These are phyloP conservation scores for Aphanocladium album DNA, from an alignment of 2,329 filamentous ascomycete species.

Conservation along the genomic window DNA sequence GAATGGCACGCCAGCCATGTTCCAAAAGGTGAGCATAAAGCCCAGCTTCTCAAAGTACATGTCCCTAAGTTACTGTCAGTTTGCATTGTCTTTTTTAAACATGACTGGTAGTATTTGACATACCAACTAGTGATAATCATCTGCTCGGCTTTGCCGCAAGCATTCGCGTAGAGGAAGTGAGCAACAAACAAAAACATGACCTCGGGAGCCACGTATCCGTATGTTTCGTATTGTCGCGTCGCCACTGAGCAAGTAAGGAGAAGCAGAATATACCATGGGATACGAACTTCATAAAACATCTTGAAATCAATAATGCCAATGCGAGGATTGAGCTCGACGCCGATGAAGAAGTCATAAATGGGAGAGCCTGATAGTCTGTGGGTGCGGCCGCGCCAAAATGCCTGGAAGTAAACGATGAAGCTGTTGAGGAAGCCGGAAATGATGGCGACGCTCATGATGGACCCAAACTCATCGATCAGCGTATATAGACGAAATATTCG, in stretches of 20 bases:
- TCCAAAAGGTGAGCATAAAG: slow-evolving; percentile 98
- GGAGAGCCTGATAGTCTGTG: slow-evolving; percentile 82
- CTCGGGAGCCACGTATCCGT: slow-evolving; percentile 80
- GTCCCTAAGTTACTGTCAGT: slow-evolving; percentile 42
- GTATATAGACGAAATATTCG: slow-evolving; percentile 49
- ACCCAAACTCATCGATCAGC: slow-evolving; percentile 83
- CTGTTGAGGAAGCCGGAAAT: slow-evolving; percentile 80
- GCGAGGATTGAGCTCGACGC: slow-evolving; percentile 78
- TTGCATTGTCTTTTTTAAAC: not conserved
- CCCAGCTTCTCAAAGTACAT: slow-evolving; percentile 98
- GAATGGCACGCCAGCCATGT: slow-evolving; percentile 82
- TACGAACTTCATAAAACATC: slow-evolving; percentile 91
- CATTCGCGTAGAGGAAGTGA: slow-evolving; percentile 87
- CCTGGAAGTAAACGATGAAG: slow-evolving; percentile 80
- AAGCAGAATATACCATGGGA: slow-evolving; percentile 88
- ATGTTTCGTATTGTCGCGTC: slow-evolving; percentile 74
- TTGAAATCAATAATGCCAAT: slow-evolving; percentile 82
- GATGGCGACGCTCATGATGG: slow-evolving; percentile 88
- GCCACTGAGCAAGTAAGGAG: slow-evolving; percentile 70
- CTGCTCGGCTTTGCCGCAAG: slow-evolving; percentile 87
- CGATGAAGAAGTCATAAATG: slow-evolving; percentile 89
- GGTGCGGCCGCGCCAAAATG: slow-evolving; percentile 70
- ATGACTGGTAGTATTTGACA: not conserved
- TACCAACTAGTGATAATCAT: slow-evolving; percentile 76
- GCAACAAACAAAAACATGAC: slow-evolving; percentile 75